These are phyloP conservation scores for Monilinia polystroma DNA, from an alignment of 2,329 filamentous ascomycete species.

Conservation along the genomic window DNA sequence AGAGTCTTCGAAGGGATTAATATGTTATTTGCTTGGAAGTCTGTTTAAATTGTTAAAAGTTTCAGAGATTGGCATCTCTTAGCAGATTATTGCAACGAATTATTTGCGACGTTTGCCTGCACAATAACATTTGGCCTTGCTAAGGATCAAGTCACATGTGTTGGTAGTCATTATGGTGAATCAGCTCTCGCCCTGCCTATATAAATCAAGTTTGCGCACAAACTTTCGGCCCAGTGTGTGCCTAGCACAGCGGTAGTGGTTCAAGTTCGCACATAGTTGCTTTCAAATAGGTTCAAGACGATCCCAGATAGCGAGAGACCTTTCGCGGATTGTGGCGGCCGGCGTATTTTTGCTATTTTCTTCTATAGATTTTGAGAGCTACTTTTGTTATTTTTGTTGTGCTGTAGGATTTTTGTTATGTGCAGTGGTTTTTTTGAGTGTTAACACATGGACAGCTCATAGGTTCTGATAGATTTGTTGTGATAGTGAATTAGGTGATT, in stretches of 20 bases:
- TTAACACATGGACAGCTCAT: too few species aligned
- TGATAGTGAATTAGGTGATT: neutral
- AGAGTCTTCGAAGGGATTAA: too few species aligned
- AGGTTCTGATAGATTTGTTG: neutral
- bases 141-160: too few species aligned
- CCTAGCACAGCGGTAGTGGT: conserved; percentile 13
- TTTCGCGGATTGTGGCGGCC: conserved; percentile 18
- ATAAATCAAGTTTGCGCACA: neutral
- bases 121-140: too few species aligned
- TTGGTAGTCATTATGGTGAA: neutral
- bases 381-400: neutral
- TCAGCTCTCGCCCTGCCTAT: neutral
- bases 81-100: too few species aligned
- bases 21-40: too few species aligned
- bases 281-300: conserved; percentile 12
- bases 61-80: too few species aligned
- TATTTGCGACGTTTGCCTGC: too few species aligned
- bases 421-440: neutral
- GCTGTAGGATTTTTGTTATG: neutral
- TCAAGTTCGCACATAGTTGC: conserved; percentile 8
- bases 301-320: conserved; percentile 20
- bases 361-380: neutral
- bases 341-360: neutral
- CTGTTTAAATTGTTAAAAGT: too few species aligned
- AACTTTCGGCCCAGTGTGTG: conserved; percentile 8